phyloP scores from a whole-genome alignment of 305 asterid species.

The Rubia balearica region DNA sequence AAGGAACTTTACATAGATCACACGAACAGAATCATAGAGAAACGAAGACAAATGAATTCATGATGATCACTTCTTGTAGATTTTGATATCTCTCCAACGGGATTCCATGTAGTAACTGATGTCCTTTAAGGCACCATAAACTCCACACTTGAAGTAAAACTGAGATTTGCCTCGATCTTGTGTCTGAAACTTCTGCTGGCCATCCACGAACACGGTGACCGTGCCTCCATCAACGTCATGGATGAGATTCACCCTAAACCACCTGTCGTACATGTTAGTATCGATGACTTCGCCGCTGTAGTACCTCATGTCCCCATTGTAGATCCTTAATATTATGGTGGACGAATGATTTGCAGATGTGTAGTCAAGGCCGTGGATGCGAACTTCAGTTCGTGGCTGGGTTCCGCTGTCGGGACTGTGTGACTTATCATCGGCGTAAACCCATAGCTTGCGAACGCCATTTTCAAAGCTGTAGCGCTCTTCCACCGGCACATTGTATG shows the following conservation, averaged over 20 bases:
- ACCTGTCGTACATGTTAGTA: constrained; percentile 21
- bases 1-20: background rate
- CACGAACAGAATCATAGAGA: background rate
- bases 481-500: constrained; percentile 28
- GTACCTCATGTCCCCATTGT: constrained; percentile 28
- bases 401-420: constrained; percentile 25
- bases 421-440: constrained; percentile 29
- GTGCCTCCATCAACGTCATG: constrained; percentile 30
- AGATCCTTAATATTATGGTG: constrained; percentile 25
- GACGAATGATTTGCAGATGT: constrained; percentile 23
- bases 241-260: constrained; percentile 32
- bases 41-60: background rate
- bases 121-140: constrained; percentile 27
- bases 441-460: constrained; percentile 32
- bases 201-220: constrained; percentile 25
- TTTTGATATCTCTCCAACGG: constrained; percentile 32
- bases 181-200: constrained; percentile 20
- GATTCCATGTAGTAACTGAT: constrained; percentile 36
- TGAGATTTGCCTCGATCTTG: constrained; percentile 31
- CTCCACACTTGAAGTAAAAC: constrained; percentile 37
- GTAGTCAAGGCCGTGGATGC: constrained; percentile 32
- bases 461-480: constrained; percentile 24
- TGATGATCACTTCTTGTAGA: constrained; percentile 18
- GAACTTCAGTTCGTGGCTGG: constrained; percentile 33
- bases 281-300: constrained; percentile 24